A percentile compares a stretch with the other conserved stretches of the same genome.
phyloP scores from a whole-genome alignment of 257 asterid genomes.

The Lavandula angustifolia region DNA sequence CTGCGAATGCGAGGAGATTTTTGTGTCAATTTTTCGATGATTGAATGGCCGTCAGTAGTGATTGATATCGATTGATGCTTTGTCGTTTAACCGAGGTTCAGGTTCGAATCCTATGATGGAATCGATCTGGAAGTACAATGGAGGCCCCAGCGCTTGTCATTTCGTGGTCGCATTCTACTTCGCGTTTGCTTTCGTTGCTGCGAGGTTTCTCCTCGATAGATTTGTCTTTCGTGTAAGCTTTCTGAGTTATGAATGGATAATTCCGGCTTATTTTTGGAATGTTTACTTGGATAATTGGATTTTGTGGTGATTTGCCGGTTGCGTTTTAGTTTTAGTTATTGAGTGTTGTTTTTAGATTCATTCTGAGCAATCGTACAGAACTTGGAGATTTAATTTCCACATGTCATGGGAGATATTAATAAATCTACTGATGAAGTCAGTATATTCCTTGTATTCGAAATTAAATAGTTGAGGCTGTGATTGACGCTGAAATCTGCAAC shows the following conservation, averaged over 20 bases:
- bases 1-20: not conserved
- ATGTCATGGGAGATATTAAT: not conserved
- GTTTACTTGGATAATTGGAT: conserved; percentile 3
- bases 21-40: not conserved
- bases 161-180: conserved; percentile 46
- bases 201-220: conserved; percentile 65
- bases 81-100: conserved; percentile 22
- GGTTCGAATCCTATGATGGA: conserved; percentile 35
- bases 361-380: not conserved
- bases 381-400: not conserved
- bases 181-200: conserved; percentile 45
- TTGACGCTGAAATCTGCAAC: conserved; percentile 17
- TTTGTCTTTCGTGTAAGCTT: conserved; percentile 44
- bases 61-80: not conserved
- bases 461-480: not conserved
- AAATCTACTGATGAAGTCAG: not conserved
- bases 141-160: conserved; percentile 43
- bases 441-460: not conserved
- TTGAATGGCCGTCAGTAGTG: not conserved
- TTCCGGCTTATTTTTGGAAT: not conserved
- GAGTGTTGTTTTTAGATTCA: conserved; percentile 4
- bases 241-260: not conserved
- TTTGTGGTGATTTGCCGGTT: not conserved
- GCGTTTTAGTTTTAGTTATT: not conserved
- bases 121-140: conserved; percentile 36